Base-by-base conservation (phyloP, 2,329 filamentous ascomycete genomes). In the Paramyrothecium sp. region DNA sequence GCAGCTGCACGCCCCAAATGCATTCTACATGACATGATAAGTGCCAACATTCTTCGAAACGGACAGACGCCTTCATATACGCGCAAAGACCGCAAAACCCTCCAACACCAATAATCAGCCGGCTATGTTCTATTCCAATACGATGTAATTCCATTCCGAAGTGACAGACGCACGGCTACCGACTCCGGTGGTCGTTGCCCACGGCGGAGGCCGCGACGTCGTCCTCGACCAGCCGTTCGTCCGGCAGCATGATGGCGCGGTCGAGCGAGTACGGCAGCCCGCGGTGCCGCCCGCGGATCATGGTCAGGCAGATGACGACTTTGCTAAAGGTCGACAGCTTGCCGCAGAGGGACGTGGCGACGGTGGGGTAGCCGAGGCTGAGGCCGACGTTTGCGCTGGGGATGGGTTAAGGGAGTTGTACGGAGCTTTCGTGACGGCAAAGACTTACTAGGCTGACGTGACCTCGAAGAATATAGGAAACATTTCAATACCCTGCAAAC, bases 281-380 rank as follows among this genome's bases (percentile, higher is more conserved):
- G 1, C 73, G 67, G 48, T 75, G 73, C 1, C 73, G 68, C 2
- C 73, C 73, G 17, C 73, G 67, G 22, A 75, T 65, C 73, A 75
- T 75, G 67, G 73, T 72, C 38, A 65, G 65, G 52, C 71, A 74
- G n/a, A 75, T 64, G 48, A 75, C 64, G 1, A 75, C 55, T 57
- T 75, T 75, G 59, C 72, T 68, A 26, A 72, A 71, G 0, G 61
- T 67, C 1, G 62, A 62, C n/a, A 73, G 71, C 46, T 67, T 54
- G 16, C 67, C 69, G 41, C 64, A 67, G 17, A 74, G 65, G 0
- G 72, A 72, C 1, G 66, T 63, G 11, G 56, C 55, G 12, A 69
- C 68, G 3, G 57, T 62, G 0, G 73, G 71, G 41, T 73, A 64
- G 12, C 73, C 70, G 1, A 75, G 65, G 46, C 67, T 71, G 5